Evolutionary conservation across 345 rosid species (phyloP).

Genomic region (Brassica juncea): DNA sequence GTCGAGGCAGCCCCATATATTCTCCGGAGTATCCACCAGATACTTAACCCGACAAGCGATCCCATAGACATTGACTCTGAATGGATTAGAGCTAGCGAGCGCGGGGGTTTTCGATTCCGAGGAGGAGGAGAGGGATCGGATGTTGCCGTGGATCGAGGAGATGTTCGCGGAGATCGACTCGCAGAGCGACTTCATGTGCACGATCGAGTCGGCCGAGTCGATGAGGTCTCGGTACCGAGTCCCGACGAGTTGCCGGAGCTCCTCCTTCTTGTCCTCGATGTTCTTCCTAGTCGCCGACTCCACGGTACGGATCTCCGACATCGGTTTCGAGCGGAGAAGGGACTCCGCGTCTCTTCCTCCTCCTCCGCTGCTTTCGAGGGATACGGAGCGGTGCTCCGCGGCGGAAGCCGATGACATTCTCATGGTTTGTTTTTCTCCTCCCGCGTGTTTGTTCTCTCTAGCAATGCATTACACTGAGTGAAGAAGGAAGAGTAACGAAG

Average conservation of each 20-base stretch:
- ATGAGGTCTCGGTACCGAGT: slow-evolving; percentile 90
- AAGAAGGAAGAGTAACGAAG: not conserved
- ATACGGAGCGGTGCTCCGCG: slow-evolving; percentile 46
- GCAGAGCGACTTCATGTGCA: slow-evolving; percentile 82
- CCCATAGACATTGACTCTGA: slow-evolving; percentile 58
- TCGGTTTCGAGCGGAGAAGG: slow-evolving; percentile 72
- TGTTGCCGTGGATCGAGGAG: slow-evolving; percentile 58
- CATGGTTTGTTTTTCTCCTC: slow-evolving; percentile 33
- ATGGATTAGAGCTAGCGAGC: slow-evolving; percentile 38
- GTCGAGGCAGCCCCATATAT: slow-evolving; percentile 93
- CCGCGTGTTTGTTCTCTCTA: slow-evolving; percentile 23
- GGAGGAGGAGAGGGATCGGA: slow-evolving; percentile 61
- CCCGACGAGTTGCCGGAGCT: slow-evolving; percentile 89
- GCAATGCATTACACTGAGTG: slow-evolving; percentile 24
- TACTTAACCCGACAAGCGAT: slow-evolving; percentile 90
- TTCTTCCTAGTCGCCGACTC: slow-evolving; percentile 71
- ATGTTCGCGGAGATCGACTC: slow-evolving; percentile 69
- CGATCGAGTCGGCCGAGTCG: slow-evolving; percentile 93
- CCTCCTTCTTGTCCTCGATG: slow-evolving; percentile 91
- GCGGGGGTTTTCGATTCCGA: slow-evolving; percentile 50
- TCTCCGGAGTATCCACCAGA: slow-evolving; percentile 90
- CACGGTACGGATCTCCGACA: slow-evolving; percentile 74
- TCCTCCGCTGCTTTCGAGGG: slow-evolving; percentile 43
- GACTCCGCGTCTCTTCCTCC: slow-evolving; percentile 88
- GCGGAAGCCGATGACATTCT: slow-evolving; percentile 47